Percentiles rank a stretch among this genome's conserved stretches.
Evolutionary conservation across 1,284 basidiomycete species (phyloP).

Genomic region (Boletellus sp.): DNA sequence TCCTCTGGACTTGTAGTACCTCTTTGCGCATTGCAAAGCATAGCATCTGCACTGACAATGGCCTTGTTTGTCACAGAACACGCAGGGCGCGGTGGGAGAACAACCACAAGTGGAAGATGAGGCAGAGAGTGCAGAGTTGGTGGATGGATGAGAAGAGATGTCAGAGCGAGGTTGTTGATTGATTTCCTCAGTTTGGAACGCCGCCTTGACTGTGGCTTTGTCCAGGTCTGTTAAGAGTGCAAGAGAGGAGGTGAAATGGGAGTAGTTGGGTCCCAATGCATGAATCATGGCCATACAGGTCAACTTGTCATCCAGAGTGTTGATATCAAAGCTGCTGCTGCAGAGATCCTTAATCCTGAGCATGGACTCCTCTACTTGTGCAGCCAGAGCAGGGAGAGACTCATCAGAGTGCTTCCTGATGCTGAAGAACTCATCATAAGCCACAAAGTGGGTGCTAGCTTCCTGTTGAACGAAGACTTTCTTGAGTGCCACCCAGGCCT

Average conservation of each 20-base stretch:
- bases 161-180: too few species aligned
- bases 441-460: neutral
- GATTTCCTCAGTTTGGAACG: too few species aligned
- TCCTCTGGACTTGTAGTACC: too few species aligned
- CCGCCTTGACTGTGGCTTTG: too few species aligned
- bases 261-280: neutral
- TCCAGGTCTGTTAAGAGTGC: neutral
- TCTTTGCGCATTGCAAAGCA: too few species aligned
- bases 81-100: too few species aligned
- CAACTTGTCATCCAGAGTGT: neutral
- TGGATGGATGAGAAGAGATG: too few species aligned
- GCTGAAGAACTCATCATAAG: too few species aligned
- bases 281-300: neutral
- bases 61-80: neutral
- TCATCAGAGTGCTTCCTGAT: neutral
- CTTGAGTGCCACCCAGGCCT: neutral
- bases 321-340: neutral
- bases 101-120: too few species aligned
- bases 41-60: neutral
- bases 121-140: neutral
- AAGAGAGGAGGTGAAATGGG: neutral
- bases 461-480: neutral
- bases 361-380: neutral
- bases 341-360: neutral
- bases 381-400: too few species aligned